Base-by-base conservation (phyloP, 306 rosid genomes). In the Prunus fruticosa region DNA sequence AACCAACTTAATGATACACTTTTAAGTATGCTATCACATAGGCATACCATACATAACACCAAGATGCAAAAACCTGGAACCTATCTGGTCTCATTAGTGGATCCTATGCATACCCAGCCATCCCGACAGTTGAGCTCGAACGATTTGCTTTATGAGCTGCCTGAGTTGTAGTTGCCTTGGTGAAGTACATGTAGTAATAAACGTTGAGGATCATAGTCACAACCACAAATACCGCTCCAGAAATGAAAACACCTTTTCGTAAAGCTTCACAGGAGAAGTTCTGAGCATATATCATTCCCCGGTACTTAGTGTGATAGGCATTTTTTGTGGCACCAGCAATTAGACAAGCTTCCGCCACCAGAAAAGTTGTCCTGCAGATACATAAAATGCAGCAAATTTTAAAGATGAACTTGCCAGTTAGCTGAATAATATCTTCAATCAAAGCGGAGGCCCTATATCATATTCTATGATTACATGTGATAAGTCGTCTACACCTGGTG, bases 241-340 rank as follows among this genome's bases (percentile, higher is more conserved):
- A 83, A 67, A 95, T 60, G 69, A 95, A 95, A 56, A 89, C 86
- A 2, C 99, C 99, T 81, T 95, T 92, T 81, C 99, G 82, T 83
- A 95, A 85, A 49, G 97, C 76, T 54, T 91, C 96, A 64, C 99
- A 95, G 2, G 98, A 85, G 81, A 95, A 82, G 89, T 86, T 83
- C 63, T 95, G 96, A 20, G 97, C 99, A 52, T 82, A 88, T 66
- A 94, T 81, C 83, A 92, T 68, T 66, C 72, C 88, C 49, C 97
- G 84, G 86, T 89, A 95, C 80, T 89, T 92, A 25, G 99, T 92
- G 82, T 95, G 99, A 82, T 95, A 95, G 0, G 99, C 99, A 68
- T 92, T 95, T 86, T 82, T 95, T 2, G 81, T 87, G 19, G 99
- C 97, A 20, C 99, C 99, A 0, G 98, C 97, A 78, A 95, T 89